These are phyloP conservation scores for Sinapis alba DNA, from an alignment of 441 rosid species.

Conservation along the genomic window DNA sequence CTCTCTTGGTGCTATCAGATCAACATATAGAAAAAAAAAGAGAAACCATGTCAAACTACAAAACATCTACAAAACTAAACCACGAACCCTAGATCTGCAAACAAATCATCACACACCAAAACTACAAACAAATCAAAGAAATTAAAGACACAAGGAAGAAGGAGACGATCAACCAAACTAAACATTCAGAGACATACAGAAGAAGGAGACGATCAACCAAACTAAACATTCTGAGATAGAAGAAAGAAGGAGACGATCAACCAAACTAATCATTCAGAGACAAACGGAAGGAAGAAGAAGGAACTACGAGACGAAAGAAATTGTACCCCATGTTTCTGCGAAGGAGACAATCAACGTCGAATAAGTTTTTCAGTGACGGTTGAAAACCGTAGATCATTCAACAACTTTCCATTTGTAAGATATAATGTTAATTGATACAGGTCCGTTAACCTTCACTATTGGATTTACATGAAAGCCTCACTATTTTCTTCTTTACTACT, in stretches of 20 bases:
- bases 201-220: not conserved
- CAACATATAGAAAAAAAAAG: not conserved
- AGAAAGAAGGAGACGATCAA: no score
- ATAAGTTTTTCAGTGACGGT: not conserved
- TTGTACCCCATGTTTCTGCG: not conserved
- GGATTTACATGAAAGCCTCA: not conserved
- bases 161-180: no score
- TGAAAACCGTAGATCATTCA: not conserved
- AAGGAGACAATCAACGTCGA: not conserved
- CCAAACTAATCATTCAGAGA: not conserved
- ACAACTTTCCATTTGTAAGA: not conserved
- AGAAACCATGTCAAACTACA: not conserved
- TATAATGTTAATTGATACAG: not conserved
- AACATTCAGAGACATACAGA: no score
- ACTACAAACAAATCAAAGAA: no score
- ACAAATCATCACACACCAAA: not conserved
- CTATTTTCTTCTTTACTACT: no score
- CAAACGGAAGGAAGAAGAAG: not conserved
- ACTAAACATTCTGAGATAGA: no score
- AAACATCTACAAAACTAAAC: no score
- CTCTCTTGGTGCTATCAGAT: not conserved
- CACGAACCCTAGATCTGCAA: no score
- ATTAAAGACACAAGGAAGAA: not conserved
- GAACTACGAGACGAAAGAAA: not conserved
- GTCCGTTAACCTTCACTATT: not conserved